These are phyloP conservation scores for Rutstroemia sp. DNA, from an alignment of 2,329 filamentous ascomycete species.

Conservation along the genomic window DNA sequence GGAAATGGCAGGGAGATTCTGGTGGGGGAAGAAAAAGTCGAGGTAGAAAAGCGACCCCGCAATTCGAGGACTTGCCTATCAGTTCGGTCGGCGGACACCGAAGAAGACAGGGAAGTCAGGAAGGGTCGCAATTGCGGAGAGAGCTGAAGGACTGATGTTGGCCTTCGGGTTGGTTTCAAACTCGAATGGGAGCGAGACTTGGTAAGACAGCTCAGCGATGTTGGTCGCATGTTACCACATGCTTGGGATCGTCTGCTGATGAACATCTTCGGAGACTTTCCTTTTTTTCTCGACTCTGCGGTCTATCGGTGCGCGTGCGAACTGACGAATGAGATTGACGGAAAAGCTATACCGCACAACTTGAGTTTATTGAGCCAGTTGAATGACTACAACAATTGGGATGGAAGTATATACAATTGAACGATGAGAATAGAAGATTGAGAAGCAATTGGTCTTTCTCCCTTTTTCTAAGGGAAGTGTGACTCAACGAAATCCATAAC, in stretches of 20 bases:
- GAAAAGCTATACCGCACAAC: not conserved
- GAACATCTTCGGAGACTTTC: conserved; percentile 3
- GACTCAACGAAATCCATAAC: not conserved
- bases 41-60: conserved; percentile 21
- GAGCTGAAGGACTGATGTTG: conserved; percentile 1
- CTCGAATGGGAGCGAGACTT: not conserved
- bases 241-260: conserved; percentile 3
- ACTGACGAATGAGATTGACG: not conserved
- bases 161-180: not conserved
- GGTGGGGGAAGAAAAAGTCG: conserved; percentile 16
- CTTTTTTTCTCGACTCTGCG: not conserved
- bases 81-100: conserved; percentile 11
- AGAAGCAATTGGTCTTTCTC: not conserved
- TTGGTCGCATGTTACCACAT: not conserved
- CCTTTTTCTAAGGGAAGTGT: not conserved
- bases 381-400: conserved; percentile 1
- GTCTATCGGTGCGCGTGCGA: too few species aligned
- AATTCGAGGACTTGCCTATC: conserved; percentile 13
- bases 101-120: conserved; percentile 2
- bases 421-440: not conserved
- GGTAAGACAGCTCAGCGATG: conserved; percentile 2
- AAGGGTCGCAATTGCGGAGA: conserved; percentile 5
- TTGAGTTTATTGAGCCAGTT: not conserved
- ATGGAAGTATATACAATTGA: not conserved
- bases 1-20: conserved; percentile 5